phyloP scores from a whole-genome alignment of 371 early-diverging fungal genomes.

The Mucor circinelloides region DNA sequence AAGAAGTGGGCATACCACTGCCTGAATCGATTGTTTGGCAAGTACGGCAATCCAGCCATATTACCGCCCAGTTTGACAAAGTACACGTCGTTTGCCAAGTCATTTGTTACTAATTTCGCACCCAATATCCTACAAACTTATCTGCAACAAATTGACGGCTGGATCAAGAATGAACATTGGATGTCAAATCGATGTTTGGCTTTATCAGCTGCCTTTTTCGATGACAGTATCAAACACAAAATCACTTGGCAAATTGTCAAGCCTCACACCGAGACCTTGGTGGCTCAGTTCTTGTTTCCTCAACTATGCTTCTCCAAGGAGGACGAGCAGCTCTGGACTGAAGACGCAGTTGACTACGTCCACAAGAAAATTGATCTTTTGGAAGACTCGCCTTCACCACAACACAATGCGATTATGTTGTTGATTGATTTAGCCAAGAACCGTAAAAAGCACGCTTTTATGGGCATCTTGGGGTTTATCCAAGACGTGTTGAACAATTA shows the following conservation, averaged over 20 bases:
- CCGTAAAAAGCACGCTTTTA: conserved; percentile 78
- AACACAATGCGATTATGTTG: conserved; percentile 67
- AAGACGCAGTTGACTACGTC: conserved; percentile 92
- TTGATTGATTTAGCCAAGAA: conserved; percentile 74
- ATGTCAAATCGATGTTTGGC: conserved; percentile 59
- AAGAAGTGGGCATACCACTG: conserved; percentile 93
- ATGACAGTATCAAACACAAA: conserved; percentile 80
- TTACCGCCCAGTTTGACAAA: conserved; percentile 50
- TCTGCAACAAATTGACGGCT: conserved; percentile 75
- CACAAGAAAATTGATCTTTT: conserved; percentile 80
- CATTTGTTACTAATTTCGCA: conserved; percentile 82
- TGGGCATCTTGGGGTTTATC: conserved; percentile 74
- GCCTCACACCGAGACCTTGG: conserved; percentile 75
- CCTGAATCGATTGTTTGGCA: conserved; percentile 77
- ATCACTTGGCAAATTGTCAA: conserved; percentile 86
- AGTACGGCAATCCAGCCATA: conserved; percentile 79
- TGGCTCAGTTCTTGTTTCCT: conserved; percentile 87
- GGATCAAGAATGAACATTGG: conserved; percentile 67
- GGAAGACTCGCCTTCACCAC: conserved; percentile 78
- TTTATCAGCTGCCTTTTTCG: conserved; percentile 57
- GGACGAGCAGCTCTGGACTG: conserved; percentile 89
- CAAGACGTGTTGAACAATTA: conserved; percentile 65
- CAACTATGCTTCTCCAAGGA: conserved; percentile 79
- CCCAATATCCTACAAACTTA: conserved; percentile 83
- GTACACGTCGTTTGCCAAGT: conserved; percentile 73